Evolutionary conservation across 768 basidiomycete species (phyloP), one percentile per base, ranked within the genome.

Genomic region (Leccinellum albellum): DNA sequence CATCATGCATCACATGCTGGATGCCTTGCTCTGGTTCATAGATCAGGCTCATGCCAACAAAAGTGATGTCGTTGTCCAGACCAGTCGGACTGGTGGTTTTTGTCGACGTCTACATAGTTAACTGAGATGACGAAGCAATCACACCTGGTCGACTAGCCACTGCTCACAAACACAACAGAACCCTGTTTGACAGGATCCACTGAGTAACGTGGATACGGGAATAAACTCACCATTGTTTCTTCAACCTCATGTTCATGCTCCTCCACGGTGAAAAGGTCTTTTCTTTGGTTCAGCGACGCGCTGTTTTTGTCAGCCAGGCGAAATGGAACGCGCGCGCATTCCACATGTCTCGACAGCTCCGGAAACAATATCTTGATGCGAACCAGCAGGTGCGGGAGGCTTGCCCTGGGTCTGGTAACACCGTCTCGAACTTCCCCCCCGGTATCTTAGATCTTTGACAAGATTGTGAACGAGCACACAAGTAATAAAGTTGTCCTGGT

Each of bases 401-500:
- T 20, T 17, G 28, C 31, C n/a, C 20, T 6, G 26, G 15, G 14
- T 21, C 20, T 33, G 7, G 14, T 17, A 14, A 52, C 17, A 35
- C 13, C 17, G 15, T 57, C 37, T 37, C 50, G 5, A 56, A 51
- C 21, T 7, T 4, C 28, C 7, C 17, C 13, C 26, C n/a, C 48
- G 31, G 12, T 13, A 7, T 17, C n/a, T 33, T 54, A 80, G 78
- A 73, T 67, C 2, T 78, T 79, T 57, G 33, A 61, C 50, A 63
- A 64, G 24, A 68, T 75, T 2, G 69, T 58, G 13, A 64, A 65
- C 37, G 65, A 62, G 42, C 51, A 44, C 54, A 70, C 77, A 26
- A 76, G 75, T 52, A 78, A 79, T 55, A 80, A 82, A 49, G 71
- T 88, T 24, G 80, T 87, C 42, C 73, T 91, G 6, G 88, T 89